Conservation (phyloP, 2,329 filamentous ascomycete species). For the Diaporthe sp. region DNA sequence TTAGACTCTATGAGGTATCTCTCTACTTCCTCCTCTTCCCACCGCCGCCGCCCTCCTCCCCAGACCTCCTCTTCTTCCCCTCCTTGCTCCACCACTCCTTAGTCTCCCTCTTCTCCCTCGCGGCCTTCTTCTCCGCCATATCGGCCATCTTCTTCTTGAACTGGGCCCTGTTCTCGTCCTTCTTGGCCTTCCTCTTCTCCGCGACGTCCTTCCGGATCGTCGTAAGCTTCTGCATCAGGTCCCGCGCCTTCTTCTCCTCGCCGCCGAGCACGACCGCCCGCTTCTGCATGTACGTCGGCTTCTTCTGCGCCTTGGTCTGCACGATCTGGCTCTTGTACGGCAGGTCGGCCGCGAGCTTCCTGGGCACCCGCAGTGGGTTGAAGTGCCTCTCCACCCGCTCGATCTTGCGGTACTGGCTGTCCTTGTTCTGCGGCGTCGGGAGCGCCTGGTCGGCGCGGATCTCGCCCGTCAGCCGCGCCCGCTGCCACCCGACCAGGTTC, state of each 20-base stretch:
- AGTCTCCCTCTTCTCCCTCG: slow-evolving; percentile 89
- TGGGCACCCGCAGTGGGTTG: slow-evolving; percentile 82
- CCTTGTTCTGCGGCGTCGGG: slow-evolving; percentile 82
- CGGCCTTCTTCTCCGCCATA: slow-evolving; percentile 85
- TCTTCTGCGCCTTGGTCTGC: slow-evolving; percentile 82
- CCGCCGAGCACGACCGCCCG: slow-evolving; percentile 87
- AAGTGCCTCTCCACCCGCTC: slow-evolving; percentile 79
- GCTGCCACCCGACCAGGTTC: slow-evolving; percentile 91
- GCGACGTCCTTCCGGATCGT: slow-evolving; percentile 92
- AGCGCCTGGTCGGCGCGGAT: slow-evolving; percentile 83
- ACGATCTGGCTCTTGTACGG: slow-evolving; percentile 95
- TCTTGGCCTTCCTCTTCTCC: slow-evolving; percentile 84
- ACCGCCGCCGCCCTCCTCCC: slow-evolving; percentile 53
- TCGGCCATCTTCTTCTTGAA: slow-evolving; percentile 88
- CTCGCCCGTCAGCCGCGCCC: slow-evolving; percentile 94
- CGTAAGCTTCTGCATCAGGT: slow-evolving; percentile 92
- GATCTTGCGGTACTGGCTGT: slow-evolving; percentile 84
- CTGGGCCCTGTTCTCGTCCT: slow-evolving; percentile 85
- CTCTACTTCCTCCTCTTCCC: slow-evolving; percentile 54
- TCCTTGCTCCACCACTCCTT: slow-evolving; percentile 95
- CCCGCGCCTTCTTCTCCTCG: slow-evolving; percentile 90
- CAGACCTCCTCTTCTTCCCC: slow-evolving; percentile 75
- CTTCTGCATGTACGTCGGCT: slow-evolving; percentile 92
- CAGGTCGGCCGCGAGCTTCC: slow-evolving; percentile 83
- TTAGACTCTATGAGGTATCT: neutral